A percentile compares a stretch with the other conserved stretches of the same genome.
These are phyloP conservation scores for Begonia masoniana DNA, from an alignment of 306 rosid species.

Conservation along the genomic window DNA sequence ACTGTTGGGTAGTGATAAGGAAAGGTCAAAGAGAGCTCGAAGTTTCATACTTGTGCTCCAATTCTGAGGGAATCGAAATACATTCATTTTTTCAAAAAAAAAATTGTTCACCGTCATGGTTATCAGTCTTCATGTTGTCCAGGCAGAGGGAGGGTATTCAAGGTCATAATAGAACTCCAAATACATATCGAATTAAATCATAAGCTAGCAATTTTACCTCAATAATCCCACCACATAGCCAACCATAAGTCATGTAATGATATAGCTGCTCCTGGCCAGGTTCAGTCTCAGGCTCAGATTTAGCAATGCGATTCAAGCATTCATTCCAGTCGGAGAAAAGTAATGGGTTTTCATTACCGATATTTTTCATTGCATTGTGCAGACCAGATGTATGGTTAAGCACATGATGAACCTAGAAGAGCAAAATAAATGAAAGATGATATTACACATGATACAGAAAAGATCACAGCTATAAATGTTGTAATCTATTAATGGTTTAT, in stretches of 20 bases:
- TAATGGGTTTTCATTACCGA: conserved; percentile 47
- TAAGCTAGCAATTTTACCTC: conserved; percentile 47
- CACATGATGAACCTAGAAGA: conserved; percentile 78
- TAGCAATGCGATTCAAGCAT: conserved; percentile 50
- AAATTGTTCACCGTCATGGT: too few species aligned
- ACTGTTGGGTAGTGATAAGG: too few species aligned
- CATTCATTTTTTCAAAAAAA: too few species aligned
- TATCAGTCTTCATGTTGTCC: too few species aligned
- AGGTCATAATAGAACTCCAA: too few species aligned
- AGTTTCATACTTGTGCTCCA: too few species aligned
- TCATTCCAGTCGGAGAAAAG: conserved; percentile 75
- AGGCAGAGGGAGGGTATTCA: too few species aligned
- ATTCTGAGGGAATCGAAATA: too few species aligned
- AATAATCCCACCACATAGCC: conserved; percentile 93
- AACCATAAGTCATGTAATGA: conserved; percentile 81
- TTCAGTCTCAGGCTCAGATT: conserved; percentile 67
- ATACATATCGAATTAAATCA: neutral
- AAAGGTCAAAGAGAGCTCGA: too few species aligned
- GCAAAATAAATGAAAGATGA: conserved; percentile 1
- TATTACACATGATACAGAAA: neutral
- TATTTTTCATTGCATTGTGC: conserved; percentile 71
- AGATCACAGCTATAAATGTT: neutral
- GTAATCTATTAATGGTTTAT: neutral
- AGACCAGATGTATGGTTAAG: conserved; percentile 97
- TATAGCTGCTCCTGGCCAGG: conserved; percentile 84